Evolutionary conservation across 2,329 filamentous ascomycete genomes (phyloP), one percentile per base, ranked within the genome.

Genomic region (Madurella mycetomatis): DNA sequence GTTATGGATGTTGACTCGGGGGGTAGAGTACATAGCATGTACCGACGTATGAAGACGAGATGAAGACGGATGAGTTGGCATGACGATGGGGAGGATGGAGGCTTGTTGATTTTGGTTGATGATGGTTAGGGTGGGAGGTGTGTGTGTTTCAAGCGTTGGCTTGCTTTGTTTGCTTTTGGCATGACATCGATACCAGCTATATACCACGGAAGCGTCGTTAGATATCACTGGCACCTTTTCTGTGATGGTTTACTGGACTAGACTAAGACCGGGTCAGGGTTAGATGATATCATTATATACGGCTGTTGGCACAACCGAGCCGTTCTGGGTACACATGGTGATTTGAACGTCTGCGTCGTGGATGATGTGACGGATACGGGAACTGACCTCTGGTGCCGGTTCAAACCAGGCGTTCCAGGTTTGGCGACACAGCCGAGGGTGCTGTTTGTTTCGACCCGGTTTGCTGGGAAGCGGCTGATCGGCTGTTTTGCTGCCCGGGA

Each of bases 141-240:
- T 37, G 34, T 25, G 25, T 25, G 25, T 7, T 11, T 37, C 34
- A 4, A 37, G 34, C 34, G 34, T 25, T 25, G 25, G 34, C 12
- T 34, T 34, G 31, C 12, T 15, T 37, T 37, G 34, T 11, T 37
- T 37, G 34, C 34, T 37, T 11, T 37, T 37, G 4, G 34, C 11
- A 37, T 34, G 30, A 46, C 17, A 46, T 19, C 30, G 43, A 34
- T 47, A 53, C 50, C 44, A 47, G 34, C 34, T 37, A 37, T 37
- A 37, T 37, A 37, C 13, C 34, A 37, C 17, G 49, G 19, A 41
- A 47, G 39, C 46, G 44, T 39, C n/a, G 15, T 34, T 25, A 19
- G 31, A 16, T 41, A 11, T 46, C 34, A 46, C 30, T 41, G 48
- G 31, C 39, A 41, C 42, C n/a, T 46, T 40, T 44, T 18, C 32